These are phyloP conservation scores for Panicum miliaceum DNA, from an alignment of 176 grass and related monocot genomes.

Conservation along the genomic window DNA sequence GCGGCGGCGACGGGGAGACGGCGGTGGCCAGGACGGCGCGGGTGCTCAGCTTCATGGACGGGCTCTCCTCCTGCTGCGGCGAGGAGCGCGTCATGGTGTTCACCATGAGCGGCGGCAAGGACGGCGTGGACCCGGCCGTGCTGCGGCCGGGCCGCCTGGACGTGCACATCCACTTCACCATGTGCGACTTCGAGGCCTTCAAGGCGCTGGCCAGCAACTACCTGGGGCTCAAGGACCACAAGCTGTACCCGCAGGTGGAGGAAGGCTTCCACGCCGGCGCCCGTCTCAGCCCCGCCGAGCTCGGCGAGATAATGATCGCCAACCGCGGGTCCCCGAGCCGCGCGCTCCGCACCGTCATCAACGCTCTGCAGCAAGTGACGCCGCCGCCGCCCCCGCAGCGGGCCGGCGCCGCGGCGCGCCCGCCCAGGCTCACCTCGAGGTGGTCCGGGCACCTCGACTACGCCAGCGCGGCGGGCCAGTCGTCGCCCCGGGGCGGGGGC, in stretches of 20 bases:
- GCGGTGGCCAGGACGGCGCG: constrained; percentile 45
- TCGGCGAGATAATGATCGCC: constrained; percentile 97
- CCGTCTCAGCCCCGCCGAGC: constrained; percentile 82
- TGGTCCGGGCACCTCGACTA: constrained; percentile 46
- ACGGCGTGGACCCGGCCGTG: constrained; percentile 74
- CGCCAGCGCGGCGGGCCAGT: constrained; percentile 16
- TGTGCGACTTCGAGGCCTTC: constrained; percentile 90
- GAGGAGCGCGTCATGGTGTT: constrained; percentile 95
- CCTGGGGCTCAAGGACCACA: constrained; percentile 94
- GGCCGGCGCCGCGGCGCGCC: not conserved
- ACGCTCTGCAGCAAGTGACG: constrained; percentile 62
- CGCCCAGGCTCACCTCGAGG: constrained; percentile 38
- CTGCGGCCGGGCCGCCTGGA: constrained; percentile 85
- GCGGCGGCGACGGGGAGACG: constrained; percentile 49
- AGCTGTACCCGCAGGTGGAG: constrained; percentile 93
- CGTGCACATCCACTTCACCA: constrained; percentile 88
- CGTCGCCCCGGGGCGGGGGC: constrained; percentile 35
- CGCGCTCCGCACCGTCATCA: constrained; percentile 88
- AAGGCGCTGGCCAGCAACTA: constrained; percentile 89
- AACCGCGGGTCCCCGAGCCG: constrained; percentile 79
- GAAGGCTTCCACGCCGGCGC: constrained; percentile 86
- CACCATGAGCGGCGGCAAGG: constrained; percentile 77
- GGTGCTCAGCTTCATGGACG: constrained; percentile 94
- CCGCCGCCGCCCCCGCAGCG: constrained; percentile 14
- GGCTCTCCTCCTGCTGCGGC: constrained; percentile 75